Conservation (phyloP, 148 eudicot species). For the Rhododendron williamsianum region DNA sequence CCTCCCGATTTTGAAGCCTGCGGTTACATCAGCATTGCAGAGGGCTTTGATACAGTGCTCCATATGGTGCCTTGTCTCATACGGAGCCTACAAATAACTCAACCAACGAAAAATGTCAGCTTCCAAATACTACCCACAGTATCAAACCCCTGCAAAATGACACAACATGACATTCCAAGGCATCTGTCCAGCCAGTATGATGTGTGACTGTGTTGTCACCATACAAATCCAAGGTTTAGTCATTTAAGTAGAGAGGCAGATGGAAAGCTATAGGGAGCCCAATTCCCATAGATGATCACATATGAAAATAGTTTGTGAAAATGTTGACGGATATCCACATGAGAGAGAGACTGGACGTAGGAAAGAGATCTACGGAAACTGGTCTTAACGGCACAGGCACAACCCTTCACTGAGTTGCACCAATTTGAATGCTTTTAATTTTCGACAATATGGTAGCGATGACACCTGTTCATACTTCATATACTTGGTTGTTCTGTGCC, state of each 20-base stretch:
- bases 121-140: not conserved
- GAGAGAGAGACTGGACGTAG: not conserved
- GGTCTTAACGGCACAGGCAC: not conserved
- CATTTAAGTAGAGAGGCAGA: not conserved
- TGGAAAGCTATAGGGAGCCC: not conserved
- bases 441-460: not conserved
- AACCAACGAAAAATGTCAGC: not conserved
- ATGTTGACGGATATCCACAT: not conserved
- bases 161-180: not conserved
- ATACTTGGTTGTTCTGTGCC: not conserved
- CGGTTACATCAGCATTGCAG: slow-evolving; percentile 62
- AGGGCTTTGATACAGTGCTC: slow-evolving; percentile 59
- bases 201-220: not conserved
- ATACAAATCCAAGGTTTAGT: not conserved
- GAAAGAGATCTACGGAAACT: not conserved
- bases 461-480: not conserved
- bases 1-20: slow-evolving; percentile 64
- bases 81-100: slow-evolving; percentile 39
- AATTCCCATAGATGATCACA: not conserved
- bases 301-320: not conserved
- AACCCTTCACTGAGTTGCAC: not conserved
- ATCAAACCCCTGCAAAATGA: not conserved
- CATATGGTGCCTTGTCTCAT: slow-evolving; percentile 39
- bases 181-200: not conserved
- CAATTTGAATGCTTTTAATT: not conserved